phyloP scores from a whole-genome alignment of 805 yeast genomes.

The Candida xiaguanensis region DNA sequence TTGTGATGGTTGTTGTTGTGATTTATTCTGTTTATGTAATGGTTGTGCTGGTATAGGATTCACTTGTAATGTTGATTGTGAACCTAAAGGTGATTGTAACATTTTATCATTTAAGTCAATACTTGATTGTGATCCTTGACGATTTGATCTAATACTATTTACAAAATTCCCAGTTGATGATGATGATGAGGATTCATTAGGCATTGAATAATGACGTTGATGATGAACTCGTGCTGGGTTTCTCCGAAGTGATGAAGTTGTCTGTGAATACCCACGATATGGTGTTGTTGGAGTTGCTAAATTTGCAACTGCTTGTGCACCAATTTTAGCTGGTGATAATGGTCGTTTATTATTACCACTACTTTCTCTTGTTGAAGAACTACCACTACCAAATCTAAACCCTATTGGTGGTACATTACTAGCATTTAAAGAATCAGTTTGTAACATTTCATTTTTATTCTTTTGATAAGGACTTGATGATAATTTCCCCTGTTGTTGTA shows the following conservation, averaged over 20 bases:
- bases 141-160: conserved; percentile 8
- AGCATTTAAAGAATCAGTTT: conserved; percentile 22
- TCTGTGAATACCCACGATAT: conserved; percentile 18
- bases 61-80: conserved; percentile 37
- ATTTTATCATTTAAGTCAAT: conserved; percentile 10
- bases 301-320: conserved; percentile 66
- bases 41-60: conserved; percentile 42
- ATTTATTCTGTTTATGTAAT: conserved; percentile 27
- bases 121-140: conserved; percentile 9
- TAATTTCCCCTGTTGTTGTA: neutral
- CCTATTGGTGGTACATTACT: conserved; percentile 31
- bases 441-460: conserved; percentile 5
- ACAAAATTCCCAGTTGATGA: conserved; percentile 4
- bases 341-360: conserved; percentile 11
- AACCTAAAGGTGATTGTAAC: conserved; percentile 22
- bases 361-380: too few relatives aligned
- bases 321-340: conserved; percentile 65
- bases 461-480: neutral
- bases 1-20: conserved; percentile 32
- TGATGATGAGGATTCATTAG: conserved; percentile 25
- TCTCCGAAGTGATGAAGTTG: conserved; percentile 8
- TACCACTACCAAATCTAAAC: conserved; percentile 35
- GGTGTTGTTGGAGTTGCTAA: conserved; percentile 35
- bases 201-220: conserved; percentile 44
- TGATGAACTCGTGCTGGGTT: conserved; percentile 25